Base-by-base conservation (phyloP, 192 early-diverging fungal genomes). In the Mortierella alpina region DNA sequence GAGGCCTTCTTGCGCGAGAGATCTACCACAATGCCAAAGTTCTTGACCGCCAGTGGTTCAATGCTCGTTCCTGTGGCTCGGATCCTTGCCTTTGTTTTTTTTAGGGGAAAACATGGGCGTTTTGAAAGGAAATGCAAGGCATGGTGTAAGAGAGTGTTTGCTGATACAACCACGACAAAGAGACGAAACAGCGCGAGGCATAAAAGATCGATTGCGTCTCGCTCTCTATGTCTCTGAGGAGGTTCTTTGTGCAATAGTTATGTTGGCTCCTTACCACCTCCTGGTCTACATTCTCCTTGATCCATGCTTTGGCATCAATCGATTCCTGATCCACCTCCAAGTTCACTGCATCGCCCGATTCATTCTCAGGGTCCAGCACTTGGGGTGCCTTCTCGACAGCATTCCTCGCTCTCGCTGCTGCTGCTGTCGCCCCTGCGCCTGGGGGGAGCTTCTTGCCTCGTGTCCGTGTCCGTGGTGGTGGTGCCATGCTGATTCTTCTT, bases 21-120 rank as follows among this genome's bases (percentile, higher is more conserved):
- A 58, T 87, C 83, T 7, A 84, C 75, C 12, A 87, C 63, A 0
- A 87, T 59, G 5, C 86, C 86, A 71, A 83, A 87, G 59, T 87
- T 87, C 50, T 75, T 82, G 68, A 84, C 83, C 53, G 64, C 48
- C 22, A 84, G 10, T 7, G 63, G 49, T n/a, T 68, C 72, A 56
- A 79, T 66, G 14, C 9, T 65, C 2, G 77, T 64, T 59, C 77
- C 77, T 6, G 77, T 80, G 6, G 77, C 70, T 52, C 70, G 53
- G 55, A 80, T 80, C 66, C 77, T 80, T 23, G 68, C 75, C 75
- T 79, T 42, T 41, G 0, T 22, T 6, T 13, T 45, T 46, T 17
- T 4, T 13, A 42, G 45, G 42, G 10, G 42, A n/a, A 66, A 15
- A 40, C 14, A 23, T 14, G 51, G 40, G 13, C 18, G 31, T 8